phyloP scores from a whole-genome alignment of 2,329 filamentous ascomycete genomes.

The Helminthosporium solani region DNA sequence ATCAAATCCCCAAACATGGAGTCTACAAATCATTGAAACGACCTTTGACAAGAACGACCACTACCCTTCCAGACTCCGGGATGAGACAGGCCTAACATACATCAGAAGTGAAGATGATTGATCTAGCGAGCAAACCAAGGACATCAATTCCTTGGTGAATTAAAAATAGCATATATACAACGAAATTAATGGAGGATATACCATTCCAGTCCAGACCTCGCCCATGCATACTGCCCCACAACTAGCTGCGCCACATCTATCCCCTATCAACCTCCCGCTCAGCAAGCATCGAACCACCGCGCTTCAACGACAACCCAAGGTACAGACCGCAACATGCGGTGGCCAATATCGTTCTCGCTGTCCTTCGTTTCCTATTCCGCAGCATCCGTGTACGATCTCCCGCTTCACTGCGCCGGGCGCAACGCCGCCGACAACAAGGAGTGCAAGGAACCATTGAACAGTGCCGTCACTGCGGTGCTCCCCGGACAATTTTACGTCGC shows the following conservation, averaged over 20 bases:
- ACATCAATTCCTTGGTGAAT: no score
- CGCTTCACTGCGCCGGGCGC: conserved; percentile 18
- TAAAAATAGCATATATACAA: no score
- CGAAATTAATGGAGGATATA: no score
- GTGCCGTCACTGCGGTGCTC: conserved; percentile 21
- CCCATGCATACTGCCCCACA: neutral
- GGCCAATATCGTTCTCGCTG: conserved; percentile 14
- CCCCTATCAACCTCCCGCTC: neutral
- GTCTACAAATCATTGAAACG: no score
- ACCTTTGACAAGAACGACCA: no score
- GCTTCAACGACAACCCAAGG: conserved; percentile 8
- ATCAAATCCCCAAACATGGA: no score
- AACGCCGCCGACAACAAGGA: conserved; percentile 10
- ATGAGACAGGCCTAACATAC: no score
- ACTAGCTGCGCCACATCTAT: neutral
- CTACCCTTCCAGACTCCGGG: no score
- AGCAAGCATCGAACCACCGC: neutral
- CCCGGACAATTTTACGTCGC: conserved; percentile 31
- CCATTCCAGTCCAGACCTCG: no score
- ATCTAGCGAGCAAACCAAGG: no score
- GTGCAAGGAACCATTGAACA: conserved; percentile 25
- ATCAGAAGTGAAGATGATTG: no score
- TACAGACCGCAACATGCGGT: conserved; percentile 11
- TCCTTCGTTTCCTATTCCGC: conserved; percentile 8
- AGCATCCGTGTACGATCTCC: conserved; percentile 10